Evolutionary conservation across 2,329 filamentous ascomycete species (phyloP).

Genomic region (Helicocarpus griseus): DNA sequence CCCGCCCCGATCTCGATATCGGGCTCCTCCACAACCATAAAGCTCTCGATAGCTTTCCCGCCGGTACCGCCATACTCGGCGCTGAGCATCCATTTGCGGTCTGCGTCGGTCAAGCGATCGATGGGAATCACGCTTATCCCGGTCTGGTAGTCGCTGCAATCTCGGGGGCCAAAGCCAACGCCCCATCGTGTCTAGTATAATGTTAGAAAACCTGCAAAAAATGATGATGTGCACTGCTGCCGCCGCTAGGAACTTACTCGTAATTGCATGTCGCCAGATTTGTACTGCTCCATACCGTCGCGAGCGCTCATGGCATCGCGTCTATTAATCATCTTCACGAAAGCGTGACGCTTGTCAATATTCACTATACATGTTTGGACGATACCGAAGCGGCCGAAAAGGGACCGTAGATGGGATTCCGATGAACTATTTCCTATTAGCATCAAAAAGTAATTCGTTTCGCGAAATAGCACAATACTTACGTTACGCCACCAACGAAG

Average conservation of each 20-base stretch:
- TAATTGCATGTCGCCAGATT: constrained; percentile 62
- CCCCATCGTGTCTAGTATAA: constrained; percentile 75
- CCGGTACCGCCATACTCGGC: constrained; percentile 91
- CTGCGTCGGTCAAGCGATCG: constrained; percentile 82
- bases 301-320: constrained; percentile 76
- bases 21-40: constrained; percentile 88
- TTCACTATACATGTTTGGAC: constrained; percentile 99
- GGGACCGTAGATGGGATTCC: constrained; percentile 68
- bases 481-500: constrained; percentile 92
- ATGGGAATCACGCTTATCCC: constrained; percentile 93
- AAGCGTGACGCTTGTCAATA: constrained; percentile 93
- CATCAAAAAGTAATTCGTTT: neutral
- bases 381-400: constrained; percentile 72
- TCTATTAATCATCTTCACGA: constrained; percentile 95
- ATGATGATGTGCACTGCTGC: neutral
- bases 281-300: constrained; percentile 73
- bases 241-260: constrained; percentile 44
- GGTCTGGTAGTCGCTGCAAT: constrained; percentile 91
- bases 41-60: constrained; percentile 66
- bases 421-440: constrained; percentile 48
- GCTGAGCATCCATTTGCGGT: constrained; percentile 93
- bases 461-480: no score
- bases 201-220: constrained; percentile 17
- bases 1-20: constrained; percentile 98
- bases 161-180: constrained; percentile 89